Evolutionary conservation across 805 yeast species (phyloP), one percentile per base, ranked within the genome.

Genomic region (Kodamaea laetipori): DNA sequence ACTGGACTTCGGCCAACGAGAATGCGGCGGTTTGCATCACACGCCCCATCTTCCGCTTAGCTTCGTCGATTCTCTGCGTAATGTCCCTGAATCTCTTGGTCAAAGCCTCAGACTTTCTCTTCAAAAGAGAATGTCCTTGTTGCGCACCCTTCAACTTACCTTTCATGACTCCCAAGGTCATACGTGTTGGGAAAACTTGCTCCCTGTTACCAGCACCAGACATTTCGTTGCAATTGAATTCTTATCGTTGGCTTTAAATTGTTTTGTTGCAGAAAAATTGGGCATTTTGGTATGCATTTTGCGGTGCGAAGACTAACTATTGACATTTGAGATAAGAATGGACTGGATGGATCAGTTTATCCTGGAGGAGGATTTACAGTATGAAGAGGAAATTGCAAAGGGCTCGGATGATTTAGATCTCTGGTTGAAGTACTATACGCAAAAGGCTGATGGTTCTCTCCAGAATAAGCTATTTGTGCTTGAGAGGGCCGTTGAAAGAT

Each of bases 11-110:
- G 2, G 98, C 98, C 56, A 92, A 76, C 6, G 98, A 90, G 64
- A 92, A 92, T 1, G 98, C 95, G 1, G 99, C 99, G 0, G 95
- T 86, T 64, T 94, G 98, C 98, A 92, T 92, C 34, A 92, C 96
- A 52, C 92, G 77, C 39, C 98, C 99, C 98, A 94, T 92, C 73
- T 92, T 94, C 56, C 92, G 80, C 70, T 92, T 92, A 34, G 98
- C 84, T 55, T 89, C 96, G 63, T 94, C 97, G 61, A 92, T 92
- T 65, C 96, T 75, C 63, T 79, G 86, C 12, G 97, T 90, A 58
- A 92, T 92, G 55, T 92, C 99, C 67, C 99, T 83, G 72, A 92
- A 92, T 58, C 99, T 77, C 66, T 90, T 90, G 15, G 98, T 94
- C 62, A 92, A 76, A 0, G 99, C 99, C 69, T 92, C 99, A 4